A percentile compares a stretch with the other conserved stretches of the same genome.
phyloP scores from a whole-genome alignment of 2,329 filamentous ascomycete genomes.

The Moelleriella libera region DNA sequence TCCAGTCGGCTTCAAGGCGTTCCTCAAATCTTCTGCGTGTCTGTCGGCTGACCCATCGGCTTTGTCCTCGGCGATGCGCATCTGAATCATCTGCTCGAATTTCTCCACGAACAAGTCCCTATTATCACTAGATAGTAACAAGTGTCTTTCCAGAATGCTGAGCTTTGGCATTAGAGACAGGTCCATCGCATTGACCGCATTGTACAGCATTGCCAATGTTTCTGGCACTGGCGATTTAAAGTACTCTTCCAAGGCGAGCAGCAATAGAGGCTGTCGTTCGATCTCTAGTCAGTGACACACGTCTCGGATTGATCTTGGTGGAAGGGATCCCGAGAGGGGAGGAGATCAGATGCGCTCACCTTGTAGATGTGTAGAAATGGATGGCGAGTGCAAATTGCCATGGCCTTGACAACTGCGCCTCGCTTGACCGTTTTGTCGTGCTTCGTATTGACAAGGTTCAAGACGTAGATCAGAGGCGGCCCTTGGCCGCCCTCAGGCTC shows the following conservation, averaged over 20 bases:
- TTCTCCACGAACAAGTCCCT: conserved; percentile 97
- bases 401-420: conserved; percentile 91
- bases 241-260: conserved; percentile 90
- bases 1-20: conserved; percentile 29
- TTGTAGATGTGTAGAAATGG: conserved; percentile 99
- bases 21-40: conserved; percentile 27
- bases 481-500: conserved; percentile 65
- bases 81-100: conserved; percentile 86
- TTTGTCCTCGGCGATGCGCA: conserved; percentile 56
- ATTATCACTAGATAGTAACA: conserved; percentile 80
- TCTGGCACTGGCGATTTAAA: conserved; percentile 84
- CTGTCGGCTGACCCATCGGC: conserved; percentile 25
- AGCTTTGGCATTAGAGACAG: conserved; percentile 82
- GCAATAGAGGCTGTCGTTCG: conserved; percentile 55
- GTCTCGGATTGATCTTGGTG: not conserved
- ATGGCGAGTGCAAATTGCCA: conserved; percentile 97
- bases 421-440: conserved; percentile 86
- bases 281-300: not conserved
- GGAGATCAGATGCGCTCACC: conserved; percentile 29
- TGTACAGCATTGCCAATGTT: conserved; percentile 76
- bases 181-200: conserved; percentile 94
- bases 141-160: conserved; percentile 68
- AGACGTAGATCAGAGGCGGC: conserved; percentile 86
- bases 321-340: not conserved
- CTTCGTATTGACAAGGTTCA: conserved; percentile 97